Conservation (phyloP, 2,329 filamentous ascomycete species). For the Sodiomyces alkalinus region DNA sequence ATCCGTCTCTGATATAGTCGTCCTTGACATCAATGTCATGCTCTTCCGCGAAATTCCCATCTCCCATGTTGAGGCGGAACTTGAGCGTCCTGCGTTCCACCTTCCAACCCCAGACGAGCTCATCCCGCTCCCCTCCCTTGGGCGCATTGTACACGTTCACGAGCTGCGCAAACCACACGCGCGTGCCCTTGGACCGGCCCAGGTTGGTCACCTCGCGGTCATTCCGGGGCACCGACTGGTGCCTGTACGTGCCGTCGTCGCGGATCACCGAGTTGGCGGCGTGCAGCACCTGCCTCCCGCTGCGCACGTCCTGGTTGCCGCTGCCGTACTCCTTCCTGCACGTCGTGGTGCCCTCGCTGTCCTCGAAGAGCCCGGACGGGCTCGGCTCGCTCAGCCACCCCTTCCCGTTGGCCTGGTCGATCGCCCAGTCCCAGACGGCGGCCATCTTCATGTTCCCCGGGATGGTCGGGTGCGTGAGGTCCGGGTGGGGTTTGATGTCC, state of each 20-base stretch:
- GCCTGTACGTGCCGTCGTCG: constrained; percentile 15
- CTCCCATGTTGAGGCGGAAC: constrained; percentile 2
- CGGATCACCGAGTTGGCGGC: not conserved
- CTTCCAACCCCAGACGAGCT: constrained; percentile 4
- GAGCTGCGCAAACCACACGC: constrained; percentile 11
- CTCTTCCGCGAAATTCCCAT: not conserved
- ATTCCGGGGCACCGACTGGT: too few relatives aligned
- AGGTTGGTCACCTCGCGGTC: too few relatives aligned
- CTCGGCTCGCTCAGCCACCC: not conserved
- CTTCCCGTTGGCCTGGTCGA: not conserved
- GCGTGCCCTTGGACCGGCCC: constrained; percentile 10
- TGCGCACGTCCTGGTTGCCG: not conserved
- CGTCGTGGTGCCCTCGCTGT: not conserved
- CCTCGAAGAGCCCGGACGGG: not conserved
- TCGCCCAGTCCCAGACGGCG: constrained; percentile 1
- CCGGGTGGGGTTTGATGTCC: not conserved
- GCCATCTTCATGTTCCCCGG: constrained; percentile 1
- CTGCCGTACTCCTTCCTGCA: constrained; percentile 1
- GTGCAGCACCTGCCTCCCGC: not conserved
- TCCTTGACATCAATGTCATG: not conserved
- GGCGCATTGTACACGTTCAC: constrained; percentile 7
- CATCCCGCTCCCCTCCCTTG: constrained; percentile 10
- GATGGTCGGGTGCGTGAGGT: not conserved
- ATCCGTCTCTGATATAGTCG: too few relatives aligned
- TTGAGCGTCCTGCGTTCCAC: too few relatives aligned